Evolutionary conservation across 2,329 filamentous ascomycete genomes (phyloP).

Genomic region (Leptographium lundbergii): DNA sequence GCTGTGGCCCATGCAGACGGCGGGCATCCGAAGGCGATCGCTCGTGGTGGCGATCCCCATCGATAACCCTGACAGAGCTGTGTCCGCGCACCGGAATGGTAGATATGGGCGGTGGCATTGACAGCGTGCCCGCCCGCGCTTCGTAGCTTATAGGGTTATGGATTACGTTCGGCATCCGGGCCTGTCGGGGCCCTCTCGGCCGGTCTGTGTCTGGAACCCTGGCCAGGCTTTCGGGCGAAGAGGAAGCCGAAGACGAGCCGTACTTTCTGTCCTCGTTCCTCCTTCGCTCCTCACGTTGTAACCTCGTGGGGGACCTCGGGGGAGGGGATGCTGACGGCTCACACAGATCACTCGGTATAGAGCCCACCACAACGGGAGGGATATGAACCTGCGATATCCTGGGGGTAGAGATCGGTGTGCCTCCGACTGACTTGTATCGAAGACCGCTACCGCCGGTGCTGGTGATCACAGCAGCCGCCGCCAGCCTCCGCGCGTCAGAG

Average conservation of each 20-base stretch:
- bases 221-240: slow-evolving; percentile 15
- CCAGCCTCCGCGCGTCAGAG: background rate
- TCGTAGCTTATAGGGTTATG: slow-evolving; percentile 8
- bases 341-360: background rate
- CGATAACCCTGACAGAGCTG: background rate
- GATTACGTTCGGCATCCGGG: slow-evolving; percentile 18
- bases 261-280: slow-evolving; percentile 13
- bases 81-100: background rate
- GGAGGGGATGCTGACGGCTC: background rate
- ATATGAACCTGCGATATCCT: background rate
- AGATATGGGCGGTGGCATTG: slow-evolving; percentile 5
- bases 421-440: background rate
- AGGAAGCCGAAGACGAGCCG: slow-evolving; percentile 17
- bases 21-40: slow-evolving; percentile 4
- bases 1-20: slow-evolving; percentile 1
- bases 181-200: slow-evolving; percentile 12
- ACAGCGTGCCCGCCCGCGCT: background rate
- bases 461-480: background rate
- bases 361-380: background rate
- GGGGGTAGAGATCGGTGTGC: background rate
- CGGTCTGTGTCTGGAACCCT: slow-evolving; percentile 6
- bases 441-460: background rate
- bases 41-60: background rate
- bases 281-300: slow-evolving; percentile 1
- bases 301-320: slow-evolving; percentile 8